Conservation (phyloP, 192 early-diverging fungal species). For the Coemansia sp. region DNA sequence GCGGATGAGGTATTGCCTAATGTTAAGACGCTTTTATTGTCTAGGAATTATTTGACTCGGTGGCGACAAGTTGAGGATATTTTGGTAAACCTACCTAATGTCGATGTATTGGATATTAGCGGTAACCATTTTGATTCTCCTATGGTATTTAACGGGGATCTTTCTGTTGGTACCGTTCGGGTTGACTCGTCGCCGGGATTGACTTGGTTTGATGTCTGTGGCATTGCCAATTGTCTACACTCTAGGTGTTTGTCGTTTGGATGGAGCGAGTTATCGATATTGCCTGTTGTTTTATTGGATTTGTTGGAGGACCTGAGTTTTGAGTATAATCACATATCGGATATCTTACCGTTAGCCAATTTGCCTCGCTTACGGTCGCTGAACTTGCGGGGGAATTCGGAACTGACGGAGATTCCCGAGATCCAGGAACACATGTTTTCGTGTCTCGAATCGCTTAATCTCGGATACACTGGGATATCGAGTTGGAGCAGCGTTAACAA, state of each 20-base stretch:
- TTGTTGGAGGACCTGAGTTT: conserved; percentile 25
- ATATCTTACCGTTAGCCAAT: conserved; percentile 9
- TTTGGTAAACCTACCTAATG: not conserved
- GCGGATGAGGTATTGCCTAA: not conserved
- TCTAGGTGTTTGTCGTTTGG: conserved; percentile 27
- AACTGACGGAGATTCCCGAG: not conserved
- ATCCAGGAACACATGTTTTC: not conserved
- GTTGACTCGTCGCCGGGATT: conserved; percentile 21
- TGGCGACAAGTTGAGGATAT: conserved; percentile 25
- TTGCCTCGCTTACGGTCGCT: conserved; percentile 18
- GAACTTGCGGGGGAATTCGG: conserved; percentile 33
- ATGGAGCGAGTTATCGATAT: conserved; percentile 6
- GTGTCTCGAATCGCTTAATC: conserved; percentile 17
- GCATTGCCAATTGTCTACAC: not conserved
- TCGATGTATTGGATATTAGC: conserved; percentile 28
- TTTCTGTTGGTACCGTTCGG: conserved; percentile 18
- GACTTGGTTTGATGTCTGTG: conserved; percentile 12
- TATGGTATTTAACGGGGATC: not conserved
- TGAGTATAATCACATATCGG: conserved; percentile 30
- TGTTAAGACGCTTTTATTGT: conserved; percentile 22
- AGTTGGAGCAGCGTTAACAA: conserved; percentile 10
- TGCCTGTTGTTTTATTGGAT: not conserved
- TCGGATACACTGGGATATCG: conserved; percentile 22
- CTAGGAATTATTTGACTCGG: conserved; percentile 28
- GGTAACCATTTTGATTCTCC: conserved; percentile 26